These are phyloP conservation scores for Ogataea glucozyma DNA, from an alignment of 805 yeast species.

Conservation along the genomic window DNA sequence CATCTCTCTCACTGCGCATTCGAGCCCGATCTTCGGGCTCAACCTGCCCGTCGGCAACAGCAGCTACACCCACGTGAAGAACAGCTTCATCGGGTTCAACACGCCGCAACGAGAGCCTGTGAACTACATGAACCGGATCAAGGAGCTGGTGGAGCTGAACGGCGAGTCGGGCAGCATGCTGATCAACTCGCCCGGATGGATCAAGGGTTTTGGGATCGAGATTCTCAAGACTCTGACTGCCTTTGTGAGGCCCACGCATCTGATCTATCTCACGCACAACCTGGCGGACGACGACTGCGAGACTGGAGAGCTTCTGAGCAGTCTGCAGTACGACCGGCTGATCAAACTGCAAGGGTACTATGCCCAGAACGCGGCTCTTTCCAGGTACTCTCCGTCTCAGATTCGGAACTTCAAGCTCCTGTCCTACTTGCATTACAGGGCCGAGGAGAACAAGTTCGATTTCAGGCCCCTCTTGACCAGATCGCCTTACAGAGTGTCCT, in stretches of 20 bases:
- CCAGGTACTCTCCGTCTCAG: conserved; percentile 51
- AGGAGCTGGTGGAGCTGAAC: conserved; percentile 39
- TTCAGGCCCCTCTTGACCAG: conserved; percentile 43
- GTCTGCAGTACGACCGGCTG: conserved; percentile 27
- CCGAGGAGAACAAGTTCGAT: conserved; percentile 32
- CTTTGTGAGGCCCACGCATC: conserved; percentile 51
- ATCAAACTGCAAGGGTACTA: conserved; percentile 39
- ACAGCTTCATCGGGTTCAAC: conserved; percentile 57
- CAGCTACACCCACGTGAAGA: conserved; percentile 30
- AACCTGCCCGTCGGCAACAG: conserved; percentile 36
- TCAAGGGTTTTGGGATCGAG: conserved; percentile 80
- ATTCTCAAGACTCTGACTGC: conserved; percentile 52
- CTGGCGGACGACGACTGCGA: conserved; percentile 35
- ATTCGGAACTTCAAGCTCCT: conserved; percentile 52
- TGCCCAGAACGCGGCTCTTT: conserved; percentile 21
- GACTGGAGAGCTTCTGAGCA: conserved; percentile 32
- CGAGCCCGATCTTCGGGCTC: conserved; percentile 40
- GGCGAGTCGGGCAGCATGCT: conserved; percentile 43
- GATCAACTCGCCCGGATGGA: conserved; percentile 88
- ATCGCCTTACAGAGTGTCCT: conserved; percentile 45
- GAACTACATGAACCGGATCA: conserved; percentile 48
- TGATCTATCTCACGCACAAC: conserved; percentile 54
- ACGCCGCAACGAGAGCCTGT: conserved; percentile 70
- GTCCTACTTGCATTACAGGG: conserved; percentile 51
- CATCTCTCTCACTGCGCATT: conserved; percentile 51